These are phyloP conservation scores for Aspergillus sp. DNA, from an alignment of 2,329 filamentous ascomycete species.

Conservation along the genomic window DNA sequence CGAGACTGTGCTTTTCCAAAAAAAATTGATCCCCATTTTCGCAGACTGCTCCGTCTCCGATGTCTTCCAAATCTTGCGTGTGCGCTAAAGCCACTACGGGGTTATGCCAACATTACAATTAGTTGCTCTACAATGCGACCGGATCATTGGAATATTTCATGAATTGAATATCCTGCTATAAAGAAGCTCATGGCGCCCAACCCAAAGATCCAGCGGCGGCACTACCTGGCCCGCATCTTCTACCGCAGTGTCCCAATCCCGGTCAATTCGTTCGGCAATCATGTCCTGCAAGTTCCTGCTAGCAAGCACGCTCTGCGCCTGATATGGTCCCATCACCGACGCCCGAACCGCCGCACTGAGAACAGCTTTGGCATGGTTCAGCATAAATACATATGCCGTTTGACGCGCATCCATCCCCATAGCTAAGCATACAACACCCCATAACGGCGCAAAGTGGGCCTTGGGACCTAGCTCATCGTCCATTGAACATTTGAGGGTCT, in stretches of 20 bases:
- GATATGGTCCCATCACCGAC: conserved; percentile 65
- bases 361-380: conserved; percentile 64
- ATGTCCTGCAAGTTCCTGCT: conserved; percentile 52
- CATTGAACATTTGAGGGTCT: conserved; percentile 35
- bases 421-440: conserved; percentile 56
- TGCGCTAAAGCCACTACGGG: too few relatives aligned
- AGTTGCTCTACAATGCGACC: neutral
- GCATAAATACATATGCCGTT: conserved; percentile 60
- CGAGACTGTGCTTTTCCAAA: too few relatives aligned
- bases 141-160: conserved; percentile 29
- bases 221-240: conserved; percentile 61
- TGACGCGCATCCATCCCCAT: conserved; percentile 54
- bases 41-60: too few relatives aligned
- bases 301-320: conserved; percentile 60
- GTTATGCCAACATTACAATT: too few relatives aligned
- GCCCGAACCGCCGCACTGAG: conserved; percentile 63
- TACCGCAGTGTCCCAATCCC: conserved; percentile 49
- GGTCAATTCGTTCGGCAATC: conserved; percentile 50
- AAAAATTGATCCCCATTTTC: too few relatives aligned
- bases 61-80: too few relatives aligned
- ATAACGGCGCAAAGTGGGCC: conserved; percentile 62
- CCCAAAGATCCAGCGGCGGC: conserved; percentile 64
- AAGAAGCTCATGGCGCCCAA: conserved; percentile 63
- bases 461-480: conserved; percentile 37
- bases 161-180: conserved; percentile 70